Evolutionary conservation across 2,329 filamentous ascomycete species (phyloP).

Genomic region (Neonectria coccinea): DNA sequence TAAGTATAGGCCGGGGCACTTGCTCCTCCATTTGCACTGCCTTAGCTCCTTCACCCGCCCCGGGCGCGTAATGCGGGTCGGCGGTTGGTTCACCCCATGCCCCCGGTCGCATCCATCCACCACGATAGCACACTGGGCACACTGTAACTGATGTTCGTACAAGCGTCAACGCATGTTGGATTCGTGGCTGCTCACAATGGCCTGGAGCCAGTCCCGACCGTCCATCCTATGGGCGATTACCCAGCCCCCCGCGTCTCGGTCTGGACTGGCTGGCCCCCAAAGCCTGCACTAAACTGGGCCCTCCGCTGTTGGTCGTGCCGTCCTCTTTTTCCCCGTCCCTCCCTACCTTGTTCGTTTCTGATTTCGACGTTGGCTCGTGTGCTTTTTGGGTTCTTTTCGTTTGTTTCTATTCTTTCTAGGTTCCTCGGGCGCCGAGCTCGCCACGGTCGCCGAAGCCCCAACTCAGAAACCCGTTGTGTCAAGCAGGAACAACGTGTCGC

Average conservation of each 20-base stretch:
- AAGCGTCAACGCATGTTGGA: no score
- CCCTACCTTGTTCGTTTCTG: neutral
- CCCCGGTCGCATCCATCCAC: neutral
- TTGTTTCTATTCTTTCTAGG: neutral
- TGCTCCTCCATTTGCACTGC: neutral
- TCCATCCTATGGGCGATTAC: neutral
- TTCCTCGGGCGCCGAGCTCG: neutral
- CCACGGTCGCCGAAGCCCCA: neutral
- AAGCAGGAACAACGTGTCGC: conserved; percentile 3
- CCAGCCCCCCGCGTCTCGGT: neutral
- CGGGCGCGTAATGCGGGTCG: neutral
- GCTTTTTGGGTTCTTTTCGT: neutral
- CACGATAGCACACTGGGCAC: neutral
- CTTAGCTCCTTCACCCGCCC: neutral
- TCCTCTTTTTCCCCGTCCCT: neutral
- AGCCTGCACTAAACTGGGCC: neutral
- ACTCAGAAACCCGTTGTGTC: neutral
- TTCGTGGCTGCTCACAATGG: neutral
- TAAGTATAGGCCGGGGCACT: neutral
- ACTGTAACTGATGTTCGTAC: no score
- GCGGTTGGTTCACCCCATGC: neutral
- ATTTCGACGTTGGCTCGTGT: neutral
- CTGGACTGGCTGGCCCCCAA: neutral
- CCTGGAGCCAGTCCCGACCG: neutral
- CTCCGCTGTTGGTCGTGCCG: neutral